phyloP scores from a whole-genome alignment of 805 yeast genomes.

The Yamadazyma sp. region DNA sequence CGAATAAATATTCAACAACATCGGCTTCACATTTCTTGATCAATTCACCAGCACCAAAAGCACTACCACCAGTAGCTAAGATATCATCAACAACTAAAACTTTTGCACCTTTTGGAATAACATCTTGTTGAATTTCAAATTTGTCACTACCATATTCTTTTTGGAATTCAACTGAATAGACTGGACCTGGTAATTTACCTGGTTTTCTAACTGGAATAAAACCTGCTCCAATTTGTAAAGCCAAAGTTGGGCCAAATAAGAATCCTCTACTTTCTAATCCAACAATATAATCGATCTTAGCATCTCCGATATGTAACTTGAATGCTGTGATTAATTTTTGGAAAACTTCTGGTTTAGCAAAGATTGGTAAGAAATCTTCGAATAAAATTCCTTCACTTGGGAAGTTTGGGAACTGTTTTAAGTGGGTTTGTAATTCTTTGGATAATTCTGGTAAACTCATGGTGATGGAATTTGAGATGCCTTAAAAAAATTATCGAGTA shows the following conservation, averaged over 20 bases:
- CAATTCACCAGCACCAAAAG: constrained; percentile 88
- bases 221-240: constrained; percentile 83
- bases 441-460: constrained; percentile 30
- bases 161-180: constrained; percentile 64
- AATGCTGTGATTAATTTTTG: constrained; percentile 79
- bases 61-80: constrained; percentile 98
- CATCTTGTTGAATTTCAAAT: constrained; percentile 83
- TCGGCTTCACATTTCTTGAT: constrained; percentile 64
- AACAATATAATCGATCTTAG: constrained; percentile 79
- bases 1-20: constrained; percentile 77
- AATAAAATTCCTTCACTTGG: constrained; percentile 90
- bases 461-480: too few species aligned
- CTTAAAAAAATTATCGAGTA: too few species aligned
- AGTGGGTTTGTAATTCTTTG: constrained; percentile 32
- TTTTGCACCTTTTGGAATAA: constrained; percentile 75
- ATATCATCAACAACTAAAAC: constrained; percentile 93
- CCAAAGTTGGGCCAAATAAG: constrained; percentile 92
- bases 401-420: constrained; percentile 84
- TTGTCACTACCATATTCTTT: constrained; percentile 93
- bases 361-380: constrained; percentile 93
- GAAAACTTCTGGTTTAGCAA: constrained; percentile 77
- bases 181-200: constrained; percentile 91
- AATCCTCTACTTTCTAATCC: constrained; percentile 98
- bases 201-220: constrained; percentile 94
- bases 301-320: constrained; percentile 63